Base-by-base conservation (phyloP, 306 rosid genomes). In the Gastrolobium villosum region DNA sequence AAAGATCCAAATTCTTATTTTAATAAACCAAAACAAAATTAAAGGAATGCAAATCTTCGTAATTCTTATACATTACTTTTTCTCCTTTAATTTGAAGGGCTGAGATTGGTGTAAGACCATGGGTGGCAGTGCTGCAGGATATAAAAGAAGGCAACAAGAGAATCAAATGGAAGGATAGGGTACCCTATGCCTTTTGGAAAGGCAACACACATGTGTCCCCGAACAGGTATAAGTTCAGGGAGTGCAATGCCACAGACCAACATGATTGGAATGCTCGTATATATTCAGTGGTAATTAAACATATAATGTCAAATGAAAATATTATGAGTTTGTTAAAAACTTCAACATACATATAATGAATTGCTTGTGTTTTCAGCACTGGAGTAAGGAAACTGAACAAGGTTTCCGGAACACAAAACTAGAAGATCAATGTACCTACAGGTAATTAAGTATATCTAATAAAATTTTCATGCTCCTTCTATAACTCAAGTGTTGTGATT, bases 161-260 rank as follows among this genome's bases (percentile, higher is more conserved):
- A 62, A 64, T 69, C 1, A 56, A 76, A 36, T 84, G 87, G 87
- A 57, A 76, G 67, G 69, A 80, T 48, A 84, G 87, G 57, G 13
- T 32, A 35, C 85, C 87, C 32, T 80, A 76, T 6, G 87, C 80
- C 7, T 80, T 63, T 62, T 84, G 87, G 87, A 84, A 72, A 66
- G 87, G 87, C 30, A 84, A 79, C 78, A 41, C 70, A 10, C 0
- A 4, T 0, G 49, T 37, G 28, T 74, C 84, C 5, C 0, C 0
- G 1, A 28, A 5, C 0, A 69, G 87, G 49, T 1, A 6, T 1
- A 1, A 60, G 1, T 81, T 84, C 66, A 28, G 4, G 32, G 28
- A 2, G 6, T 84, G 87, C 82, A 84, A 84, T 14, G 65, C 50
- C 36, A 54, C 87, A 14, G 9, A 37, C 10, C 20, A 75, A 54